A percentile compares a stretch with the other conserved stretches of the same genome.
These are phyloP conservation scores for Endocarpon pusillum DNA, from an alignment of 495 filamentous ascomycete genomes.

Conservation along the genomic window DNA sequence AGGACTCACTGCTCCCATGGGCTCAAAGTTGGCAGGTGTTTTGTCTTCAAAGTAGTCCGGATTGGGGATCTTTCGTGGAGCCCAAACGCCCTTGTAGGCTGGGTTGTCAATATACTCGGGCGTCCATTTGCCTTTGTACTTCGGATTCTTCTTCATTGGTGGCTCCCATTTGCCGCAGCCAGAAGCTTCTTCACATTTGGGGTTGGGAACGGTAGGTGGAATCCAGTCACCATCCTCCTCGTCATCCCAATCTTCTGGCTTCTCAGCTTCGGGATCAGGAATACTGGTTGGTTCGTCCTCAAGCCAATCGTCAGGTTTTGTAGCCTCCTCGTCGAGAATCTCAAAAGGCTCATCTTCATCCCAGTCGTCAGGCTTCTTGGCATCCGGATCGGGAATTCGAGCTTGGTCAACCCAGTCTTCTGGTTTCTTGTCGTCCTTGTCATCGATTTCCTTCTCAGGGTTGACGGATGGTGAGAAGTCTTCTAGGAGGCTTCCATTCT, in stretches of 20 bases:
- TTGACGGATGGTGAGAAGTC: conserved; percentile 90
- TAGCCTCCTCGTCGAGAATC: conserved; percentile 84
- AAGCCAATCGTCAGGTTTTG: conserved; percentile 89
- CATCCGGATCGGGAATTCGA: conserved; percentile 79
- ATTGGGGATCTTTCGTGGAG: conserved; percentile 91
- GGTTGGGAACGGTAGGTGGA: conserved; percentile 82
- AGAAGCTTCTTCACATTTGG: conserved; percentile 84
- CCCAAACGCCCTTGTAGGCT: conserved; percentile 92
- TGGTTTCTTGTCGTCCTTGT: conserved; percentile 89
- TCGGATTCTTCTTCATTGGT: conserved; percentile 89
- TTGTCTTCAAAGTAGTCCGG: conserved; percentile 97
- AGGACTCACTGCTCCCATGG: conserved; percentile 79
- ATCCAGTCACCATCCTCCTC: conserved; percentile 99
- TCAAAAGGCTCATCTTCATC: conserved; percentile 96
- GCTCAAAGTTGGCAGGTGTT: conserved; percentile 88
- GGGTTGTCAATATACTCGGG: conserved; percentile 94
- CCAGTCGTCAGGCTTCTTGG: conserved; percentile 96
- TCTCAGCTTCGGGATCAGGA: conserved; percentile 91
- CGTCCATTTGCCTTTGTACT: conserved; percentile 98
- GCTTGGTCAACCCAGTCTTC: conserved; percentile 88
- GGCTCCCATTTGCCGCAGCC: conserved; percentile 89
- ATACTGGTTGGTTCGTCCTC: conserved; percentile 74
- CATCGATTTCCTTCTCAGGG: conserved; percentile 90
- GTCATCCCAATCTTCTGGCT: conserved; percentile 99
- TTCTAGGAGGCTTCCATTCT: conserved; percentile 82